These are phyloP conservation scores for Cyberlindnera amylophila DNA, from an alignment of 805 yeast genomes.

Conservation along the genomic window DNA sequence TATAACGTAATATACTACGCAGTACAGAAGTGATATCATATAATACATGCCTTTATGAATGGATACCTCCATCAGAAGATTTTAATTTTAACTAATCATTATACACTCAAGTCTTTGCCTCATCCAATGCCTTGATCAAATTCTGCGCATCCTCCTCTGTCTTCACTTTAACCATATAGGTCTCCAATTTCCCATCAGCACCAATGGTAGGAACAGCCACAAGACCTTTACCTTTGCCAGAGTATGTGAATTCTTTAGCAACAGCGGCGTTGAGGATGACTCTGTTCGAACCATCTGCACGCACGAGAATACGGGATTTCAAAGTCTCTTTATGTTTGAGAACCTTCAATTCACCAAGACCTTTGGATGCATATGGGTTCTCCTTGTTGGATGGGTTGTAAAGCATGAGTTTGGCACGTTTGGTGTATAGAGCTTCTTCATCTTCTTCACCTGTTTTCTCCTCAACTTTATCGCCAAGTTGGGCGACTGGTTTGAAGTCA, in stretches of 20 bases:
- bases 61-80: too few relatives aligned
- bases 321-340: conserved; percentile 53
- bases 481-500: conserved; percentile 41
- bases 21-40: conserved; percentile 1
- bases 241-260: conserved; percentile 54
- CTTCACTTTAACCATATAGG: conserved; percentile 74
- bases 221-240: conserved; percentile 58
- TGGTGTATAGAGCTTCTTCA: conserved; percentile 60
- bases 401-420: conserved; percentile 68
- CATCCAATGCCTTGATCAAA: conserved; percentile 34
- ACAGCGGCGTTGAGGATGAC: conserved; percentile 68
- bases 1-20: too few relatives aligned
- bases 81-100: too few relatives aligned
- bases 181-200: conserved; percentile 52
- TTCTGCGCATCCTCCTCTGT: conserved; percentile 64
- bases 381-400: conserved; percentile 48
- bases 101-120: conserved; percentile 14
- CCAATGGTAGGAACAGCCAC: conserved; percentile 64
- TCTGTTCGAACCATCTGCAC: conserved; percentile 87
- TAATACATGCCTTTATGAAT: neutral
- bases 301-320: conserved; percentile 67
- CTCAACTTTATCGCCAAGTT: conserved; percentile 48
- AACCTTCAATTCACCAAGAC: conserved; percentile 80
- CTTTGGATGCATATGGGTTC: conserved; percentile 50
- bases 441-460: conserved; percentile 81